phyloP scores from a whole-genome alignment of 768 basidiomycete genomes.

The Hortiboletus flavorubellus region DNA sequence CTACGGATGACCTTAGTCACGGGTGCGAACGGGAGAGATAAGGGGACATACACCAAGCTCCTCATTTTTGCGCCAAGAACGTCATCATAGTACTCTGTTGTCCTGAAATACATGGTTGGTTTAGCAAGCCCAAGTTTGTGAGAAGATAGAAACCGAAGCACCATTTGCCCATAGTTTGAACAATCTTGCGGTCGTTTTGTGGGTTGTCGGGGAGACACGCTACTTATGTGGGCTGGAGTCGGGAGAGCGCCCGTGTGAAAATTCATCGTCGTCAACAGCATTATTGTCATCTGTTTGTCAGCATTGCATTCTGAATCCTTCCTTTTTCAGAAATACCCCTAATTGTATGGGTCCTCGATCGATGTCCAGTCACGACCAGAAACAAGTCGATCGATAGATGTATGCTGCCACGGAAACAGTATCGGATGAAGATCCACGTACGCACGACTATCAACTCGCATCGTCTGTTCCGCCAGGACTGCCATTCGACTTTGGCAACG shows the following conservation, averaged over 20 bases:
- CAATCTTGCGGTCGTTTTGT: constrained; percentile 3
- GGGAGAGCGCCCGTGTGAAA: constrained; percentile 22
- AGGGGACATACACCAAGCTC: constrained; percentile 62
- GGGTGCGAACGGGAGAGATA: not conserved
- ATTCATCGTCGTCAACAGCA: constrained; percentile 13
- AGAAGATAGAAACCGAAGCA: constrained; percentile 29
- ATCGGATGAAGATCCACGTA: not conserved
- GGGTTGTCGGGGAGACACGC: constrained; percentile 4
- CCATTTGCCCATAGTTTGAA: constrained; percentile 67
- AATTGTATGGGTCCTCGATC: not conserved
- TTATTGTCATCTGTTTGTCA: constrained; percentile 21
- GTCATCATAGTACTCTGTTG: constrained; percentile 67
- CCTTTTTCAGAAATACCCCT: not conserved
- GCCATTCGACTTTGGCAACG: constrained; percentile 34
- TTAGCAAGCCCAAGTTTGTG: not conserved
- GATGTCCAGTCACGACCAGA: too few species aligned
- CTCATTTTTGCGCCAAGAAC: constrained; percentile 73
- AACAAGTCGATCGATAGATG: too few species aligned
- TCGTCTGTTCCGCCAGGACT: constrained; percentile 38
- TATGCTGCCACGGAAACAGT: not conserved
- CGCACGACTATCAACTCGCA: constrained; percentile 22
- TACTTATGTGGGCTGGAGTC: constrained; percentile 8
- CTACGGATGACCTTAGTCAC: constrained; percentile 34
- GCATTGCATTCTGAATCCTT: not conserved
- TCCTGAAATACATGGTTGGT: constrained; percentile 42